These are phyloP conservation scores for Mychonastes homosphaera DNA, from an alignment of 139 green algal genomes.

Conservation along the genomic window DNA sequence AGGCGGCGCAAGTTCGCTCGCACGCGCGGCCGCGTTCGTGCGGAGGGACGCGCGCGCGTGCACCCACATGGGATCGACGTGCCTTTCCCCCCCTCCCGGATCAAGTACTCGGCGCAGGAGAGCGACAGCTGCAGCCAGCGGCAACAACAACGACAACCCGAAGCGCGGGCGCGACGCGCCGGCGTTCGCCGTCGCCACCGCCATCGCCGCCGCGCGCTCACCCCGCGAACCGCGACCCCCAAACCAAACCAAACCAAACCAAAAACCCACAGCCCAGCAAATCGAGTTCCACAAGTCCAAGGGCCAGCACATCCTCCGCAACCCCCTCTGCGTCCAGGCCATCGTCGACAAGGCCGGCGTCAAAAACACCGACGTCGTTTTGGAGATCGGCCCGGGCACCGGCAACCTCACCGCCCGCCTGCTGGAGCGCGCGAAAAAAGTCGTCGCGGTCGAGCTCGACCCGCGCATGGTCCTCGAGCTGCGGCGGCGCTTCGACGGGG, in stretches of 20 bases:
- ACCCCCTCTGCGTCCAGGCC: constrained; percentile 85
- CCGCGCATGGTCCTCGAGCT: constrained; percentile 96
- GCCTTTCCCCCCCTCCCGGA: too few species aligned
- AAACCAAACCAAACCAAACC: constrained; percentile 34
- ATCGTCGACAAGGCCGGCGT: constrained; percentile 96
- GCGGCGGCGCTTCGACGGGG: constrained; percentile 82
- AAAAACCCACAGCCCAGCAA: constrained; percentile 57
- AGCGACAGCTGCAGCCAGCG: neutral
- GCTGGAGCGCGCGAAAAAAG: constrained; percentile 88
- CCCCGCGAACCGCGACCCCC: neutral
- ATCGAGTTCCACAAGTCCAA: constrained; percentile 98
- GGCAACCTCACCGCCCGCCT: constrained; percentile 96
- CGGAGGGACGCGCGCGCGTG: too few species aligned
- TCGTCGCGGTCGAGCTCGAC: constrained; percentile 93
- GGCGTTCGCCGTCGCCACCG: too few species aligned
- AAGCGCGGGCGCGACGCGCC: too few species aligned
- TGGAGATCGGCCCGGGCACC: constrained; percentile 97
- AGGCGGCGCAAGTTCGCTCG: neutral
- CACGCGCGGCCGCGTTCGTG: neutral
- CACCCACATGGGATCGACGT: too few species aligned
- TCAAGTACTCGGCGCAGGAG: too few species aligned
- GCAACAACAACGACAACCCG: neutral
- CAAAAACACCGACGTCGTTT: constrained; percentile 91
- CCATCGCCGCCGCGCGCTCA: neutral
- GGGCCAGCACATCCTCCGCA: constrained; percentile 98